A percentile compares a stretch with the other conserved stretches of the same genome.
Conservation (phyloP, 495 filamentous ascomycete species). For the Talaromyces liani region DNA sequence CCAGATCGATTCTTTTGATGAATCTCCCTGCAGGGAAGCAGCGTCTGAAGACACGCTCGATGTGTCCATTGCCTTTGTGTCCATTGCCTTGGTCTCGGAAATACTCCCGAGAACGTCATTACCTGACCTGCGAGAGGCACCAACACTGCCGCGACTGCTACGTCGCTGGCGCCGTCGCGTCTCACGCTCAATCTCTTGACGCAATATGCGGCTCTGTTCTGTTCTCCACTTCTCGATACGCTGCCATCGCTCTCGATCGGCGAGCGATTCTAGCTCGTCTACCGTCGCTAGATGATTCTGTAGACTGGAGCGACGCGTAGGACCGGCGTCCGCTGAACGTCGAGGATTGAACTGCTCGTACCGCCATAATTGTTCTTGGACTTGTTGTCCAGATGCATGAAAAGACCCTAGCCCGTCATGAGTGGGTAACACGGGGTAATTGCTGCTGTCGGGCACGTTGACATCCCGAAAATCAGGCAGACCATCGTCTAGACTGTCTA, state of each 20-base stretch:
- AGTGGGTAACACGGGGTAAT: constrained; percentile 61
- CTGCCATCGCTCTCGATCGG: constrained; percentile 59
- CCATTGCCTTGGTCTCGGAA: constrained; percentile 15
- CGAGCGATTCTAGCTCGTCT: constrained; percentile 31
- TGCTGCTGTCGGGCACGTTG: constrained; percentile 72
- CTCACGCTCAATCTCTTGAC: constrained; percentile 84
- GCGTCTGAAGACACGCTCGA: constrained; percentile 11
- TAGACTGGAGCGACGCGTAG: constrained; percentile 49
- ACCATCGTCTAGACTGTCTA: constrained; percentile 43
- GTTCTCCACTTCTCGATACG: constrained; percentile 87
- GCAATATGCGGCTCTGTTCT: constrained; percentile 76
- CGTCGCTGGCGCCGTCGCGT: constrained; percentile 53
- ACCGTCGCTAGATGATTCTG: constrained; percentile 59
- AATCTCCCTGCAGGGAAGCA: constrained; percentile 13
- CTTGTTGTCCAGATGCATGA: constrained; percentile 41
- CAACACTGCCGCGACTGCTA: constrained; percentile 16
- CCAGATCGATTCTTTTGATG: constrained; percentile 61
- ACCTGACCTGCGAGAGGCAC: constrained; percentile 22
- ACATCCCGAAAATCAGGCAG: constrained; percentile 56
- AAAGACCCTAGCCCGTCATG: constrained; percentile 93
- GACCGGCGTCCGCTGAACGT: constrained; percentile 31
- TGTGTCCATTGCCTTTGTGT: constrained; percentile 10
- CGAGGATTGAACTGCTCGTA: constrained; percentile 76
- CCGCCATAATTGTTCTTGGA: constrained; percentile 77
- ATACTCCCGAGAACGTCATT: constrained; percentile 15